Evolutionary conservation across 1,284 basidiomycete species (phyloP), one percentile per base, ranked within the genome.

Genomic region (Heterobasidion annosum): DNA sequence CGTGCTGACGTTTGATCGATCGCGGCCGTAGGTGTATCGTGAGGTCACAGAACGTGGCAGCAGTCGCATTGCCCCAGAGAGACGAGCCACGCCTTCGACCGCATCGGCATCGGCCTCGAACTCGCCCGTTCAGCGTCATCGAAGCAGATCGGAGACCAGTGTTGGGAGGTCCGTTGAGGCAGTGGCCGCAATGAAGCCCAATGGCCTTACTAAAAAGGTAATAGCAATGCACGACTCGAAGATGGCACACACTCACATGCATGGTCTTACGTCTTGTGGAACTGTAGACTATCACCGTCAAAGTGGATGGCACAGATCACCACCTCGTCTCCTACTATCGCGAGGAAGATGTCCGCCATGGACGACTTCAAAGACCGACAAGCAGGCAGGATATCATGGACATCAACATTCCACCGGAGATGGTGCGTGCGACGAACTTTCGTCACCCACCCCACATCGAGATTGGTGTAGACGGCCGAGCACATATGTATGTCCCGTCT

Each of bases 271-370:
- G 25, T 25, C 50, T 16, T 58, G 25, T 25, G 25, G 25, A 3
- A 25, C 25, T 25, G 34, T 64, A 90, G 85, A 89, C 87, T n/a
- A 88, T 89, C 59, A 88, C 86, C 8, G 82, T 90, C 53, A 83
- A 81, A 53, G 80, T 88, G 47, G 82, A 87, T 54, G 83, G 81
- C 16, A 83, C 83, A 16, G 86, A 88, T 66, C 79, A 88, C 51
- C 88, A 91, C 64, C 77, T 91, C 57, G 82, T 91, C 58, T 88
- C 85, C 9, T 91, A 91, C 70, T 91, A 88, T 68, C 85, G 80
- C 12, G 80, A 83, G 35, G 86, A 88, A 54, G 88, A 91, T 63
- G 79, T 89, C 35, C 77, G 79, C 18, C 76, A 76, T 34, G 83
- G 83, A 45, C 75, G 77, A 49, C 72, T 91, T 44, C 69, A 82